A percentile compares a stretch with the other conserved stretches of the same genome.
Evolutionary conservation across 768 basidiomycete species (phyloP).

Genomic region (Heimioporus sp.): DNA sequence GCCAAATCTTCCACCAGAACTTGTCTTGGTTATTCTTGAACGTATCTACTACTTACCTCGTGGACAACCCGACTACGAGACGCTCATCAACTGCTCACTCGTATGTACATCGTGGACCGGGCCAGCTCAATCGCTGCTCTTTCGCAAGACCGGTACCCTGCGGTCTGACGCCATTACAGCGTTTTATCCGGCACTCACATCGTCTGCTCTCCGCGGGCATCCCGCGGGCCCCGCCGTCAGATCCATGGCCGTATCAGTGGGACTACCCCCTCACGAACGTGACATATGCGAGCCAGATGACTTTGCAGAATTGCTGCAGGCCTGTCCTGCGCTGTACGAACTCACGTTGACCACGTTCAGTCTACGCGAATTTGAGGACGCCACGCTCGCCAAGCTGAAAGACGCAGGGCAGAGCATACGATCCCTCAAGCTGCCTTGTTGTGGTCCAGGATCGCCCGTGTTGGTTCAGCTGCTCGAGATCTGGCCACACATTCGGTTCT

Average conservation of each 20-base stretch:
- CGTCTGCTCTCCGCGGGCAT: conserved; percentile 3
- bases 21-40: conserved; percentile 20
- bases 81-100: conserved; percentile 21
- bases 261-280: not conserved
- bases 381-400: conserved; percentile 21
- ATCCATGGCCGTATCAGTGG: conserved; percentile 20
- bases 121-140: conserved; percentile 29
- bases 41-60: conserved; percentile 18
- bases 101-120: conserved; percentile 25
- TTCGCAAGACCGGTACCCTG: conserved; percentile 15
- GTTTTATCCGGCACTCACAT: conserved; percentile 14
- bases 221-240: not conserved
- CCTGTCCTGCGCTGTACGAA: conserved; percentile 34
- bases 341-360: conserved; percentile 24
- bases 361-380: conserved; percentile 27
- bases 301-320: conserved; percentile 15
- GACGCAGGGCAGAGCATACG: conserved; percentile 23
- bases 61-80: conserved; percentile 14
- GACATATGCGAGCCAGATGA: not conserved
- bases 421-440: conserved; percentile 31
- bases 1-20: conserved; percentile 20
- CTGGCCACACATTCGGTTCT: conserved; percentile 36
- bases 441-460: conserved; percentile 41
- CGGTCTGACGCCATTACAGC: not conserved
- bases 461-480: conserved; percentile 40